Evolutionary conservation across 495 filamentous ascomycete species (phyloP), one percentile per base, ranked within the genome.

Genomic region (Talaromyces stipitatus): DNA sequence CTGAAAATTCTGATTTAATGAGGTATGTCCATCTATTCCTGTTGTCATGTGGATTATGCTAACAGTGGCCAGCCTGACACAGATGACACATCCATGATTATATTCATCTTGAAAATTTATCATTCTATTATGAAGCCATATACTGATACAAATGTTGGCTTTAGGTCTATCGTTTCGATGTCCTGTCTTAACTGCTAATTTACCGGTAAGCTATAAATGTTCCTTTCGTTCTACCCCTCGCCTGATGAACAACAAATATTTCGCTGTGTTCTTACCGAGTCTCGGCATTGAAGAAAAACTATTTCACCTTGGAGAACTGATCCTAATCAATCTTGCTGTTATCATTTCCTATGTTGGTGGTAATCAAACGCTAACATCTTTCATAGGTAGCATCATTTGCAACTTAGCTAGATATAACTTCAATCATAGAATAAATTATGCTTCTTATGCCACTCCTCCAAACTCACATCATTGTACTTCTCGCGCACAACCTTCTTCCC

Each of bases 1-100:
- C 73, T 83, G 78, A 85, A 90, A 92, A 94, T 86, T 95, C 91
- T 96, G 91, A 96, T 96, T 91, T 95, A 95, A 94, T 94, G 89
- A 92, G 89, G 88, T 92, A 77, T 74, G 81, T 77, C 20, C 10
- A 16, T 10, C 27, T 38, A 20, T 18, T 20, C 32, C 8, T n/a
- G 22, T 16, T 26, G 9, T 22, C 8, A 4, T 50, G 2, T 23
- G 12, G 52, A 18, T n/a, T 41, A 54, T 63, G 67, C 82, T 86
- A 66, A 84, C 72, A 48, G 48, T 26, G 50, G 18, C 54, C 38
- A 77, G 74, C 71, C 76, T 78, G 74, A 77, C 61, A 64, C 68
- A 55, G 69, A 71, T 76, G 70, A 72, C 68, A 73, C 64, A 63
- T 67, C 60, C 64, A 24, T 20, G 4, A 36, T 18, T 41, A 41